Percentiles rank a stretch among this genome's conserved stretches.
Conservation (phyloP, 257 asterid species). For the Knoxia roxburghii region DNA sequence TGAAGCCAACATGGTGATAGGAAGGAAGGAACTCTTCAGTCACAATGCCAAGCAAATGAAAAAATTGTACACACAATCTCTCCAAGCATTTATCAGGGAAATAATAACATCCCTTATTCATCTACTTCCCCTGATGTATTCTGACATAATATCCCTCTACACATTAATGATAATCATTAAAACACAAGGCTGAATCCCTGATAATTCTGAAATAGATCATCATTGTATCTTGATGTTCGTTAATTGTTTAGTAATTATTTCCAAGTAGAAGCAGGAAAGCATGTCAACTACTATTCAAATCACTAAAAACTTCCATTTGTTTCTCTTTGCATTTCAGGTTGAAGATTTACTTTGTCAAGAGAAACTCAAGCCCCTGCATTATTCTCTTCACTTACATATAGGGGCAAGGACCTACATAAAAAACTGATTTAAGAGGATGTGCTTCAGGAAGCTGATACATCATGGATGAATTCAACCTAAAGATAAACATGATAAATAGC, state of each 20-base stretch:
- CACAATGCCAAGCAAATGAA: not conserved
- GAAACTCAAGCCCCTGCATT: no score
- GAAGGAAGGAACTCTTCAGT: conserved; percentile 4
- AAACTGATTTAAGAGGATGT: no score
- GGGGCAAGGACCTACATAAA: no score
- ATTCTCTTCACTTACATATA: no score
- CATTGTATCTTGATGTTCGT: not conserved
- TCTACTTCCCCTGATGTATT: no score
- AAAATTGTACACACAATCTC: not conserved
- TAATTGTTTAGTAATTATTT: not conserved
- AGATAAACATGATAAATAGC: not conserved
- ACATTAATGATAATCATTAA: not conserved
- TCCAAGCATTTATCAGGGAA: not conserved
- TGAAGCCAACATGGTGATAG: conserved; percentile 23
- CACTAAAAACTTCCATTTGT: not conserved
- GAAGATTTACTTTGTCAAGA: not conserved
- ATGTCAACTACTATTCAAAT: not conserved
- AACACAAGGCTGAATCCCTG: not conserved
- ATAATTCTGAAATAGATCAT: not conserved
- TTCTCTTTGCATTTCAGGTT: not conserved
- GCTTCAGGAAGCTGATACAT: not conserved
- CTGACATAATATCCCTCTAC: not conserved
- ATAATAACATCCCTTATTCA: not conserved
- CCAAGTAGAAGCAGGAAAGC: not conserved
- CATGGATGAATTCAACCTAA: not conserved